Evolutionary conservation across 768 basidiomycete species (phyloP), one percentile per base, ranked within the genome.

Genomic region (Leccinum boreale): DNA sequence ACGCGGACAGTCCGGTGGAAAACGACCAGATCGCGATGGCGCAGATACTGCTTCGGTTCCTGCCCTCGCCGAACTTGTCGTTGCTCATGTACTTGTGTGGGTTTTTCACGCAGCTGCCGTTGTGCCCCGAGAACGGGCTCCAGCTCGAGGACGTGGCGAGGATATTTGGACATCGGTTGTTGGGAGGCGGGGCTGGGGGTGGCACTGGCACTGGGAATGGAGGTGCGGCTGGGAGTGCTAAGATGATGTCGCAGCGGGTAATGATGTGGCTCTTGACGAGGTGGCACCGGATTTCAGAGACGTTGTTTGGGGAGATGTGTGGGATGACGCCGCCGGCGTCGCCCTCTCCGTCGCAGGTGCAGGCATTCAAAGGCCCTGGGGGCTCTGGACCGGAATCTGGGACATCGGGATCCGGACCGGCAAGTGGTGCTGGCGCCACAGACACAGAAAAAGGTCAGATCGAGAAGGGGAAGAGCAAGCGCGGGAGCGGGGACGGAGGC

Each of bases 71-170:
- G 12, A 68, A 74, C 53, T 71, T 79, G 58, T 74, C 74, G 33
- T 67, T 81, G 4, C 71, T 83, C 50, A 64, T 72, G 42, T 80
- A 82, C 62, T 73, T 82, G 33, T 70, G 76, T 53, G 73, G 73
- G 5, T 81, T 82, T 65, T 80, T 82, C 63, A 78, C 78, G 1
- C 81, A 84, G 60, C 66, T 82, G 0, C 81, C 79, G 3, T 70
- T 81, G 7, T 79, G 76, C 54, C 77, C 80, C 1, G 79, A 79
- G 46, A 83, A 84, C 58, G 75, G 77, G 1, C 63, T 84, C n/a
- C 68, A 75, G 6, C 67, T 77, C 35, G 75, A 79, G 52, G 75
- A 77, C 46, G 73, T 82, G 51, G 77, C 77, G 6, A 70, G 75
- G 45, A 77, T 82, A 51, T 83, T 83, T 53, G 81, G 78, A 8